Evolutionary conservation across 2,329 filamentous ascomycete genomes (phyloP), one percentile per base, ranked within the genome.

Genomic region (Helminthosporium solani): DNA sequence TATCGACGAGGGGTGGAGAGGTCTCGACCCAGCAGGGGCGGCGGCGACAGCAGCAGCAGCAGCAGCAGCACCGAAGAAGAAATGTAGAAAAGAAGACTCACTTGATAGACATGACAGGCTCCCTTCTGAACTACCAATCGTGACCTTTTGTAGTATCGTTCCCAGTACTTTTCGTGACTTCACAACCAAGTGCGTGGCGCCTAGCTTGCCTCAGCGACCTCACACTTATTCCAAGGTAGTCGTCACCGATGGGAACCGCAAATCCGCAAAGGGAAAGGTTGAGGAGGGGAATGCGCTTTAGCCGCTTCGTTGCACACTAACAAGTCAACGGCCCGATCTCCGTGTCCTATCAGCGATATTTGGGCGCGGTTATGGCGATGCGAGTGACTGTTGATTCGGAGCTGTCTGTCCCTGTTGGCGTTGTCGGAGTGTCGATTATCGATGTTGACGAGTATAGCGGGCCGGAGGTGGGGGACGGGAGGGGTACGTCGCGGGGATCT

Each of bases 41-140:
- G 25, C 25, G 25, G 25, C 25, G 25, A 27, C 25, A 7, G 25
- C n/a, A n/a, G n/a, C n/a, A n/a, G n/a, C n/a, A n/a, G n/a, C n/a
- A n/a, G n/a, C n/a, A n/a, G n/a, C n/a, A 27, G 7, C 25, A 12
- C 7, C 25, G 12, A 27, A 27, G 28, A 31, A 14, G 28, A 46
- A 39, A 39, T 33, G n/a, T n/a, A 31, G 33, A 37, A 36, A 35
- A 47, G 50, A 42, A 48, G 57, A 70, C 68, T 66, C 45, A 71
- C 69, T 71, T 71, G 58, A 71, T 63, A 50, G 68, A 70, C 68
- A 71, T 71, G 40, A 31, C 58, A 39, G 28, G 15, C 11, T 42
- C n/a, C 11, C 40, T 35, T 25, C 30, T 19, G 23, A 42, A 23
- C 23, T 21, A 33, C 15, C 19, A 30, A 28, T 8, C 36, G 8